Evolutionary conservation across 2,329 filamentous ascomycete species (phyloP).

Genomic region (Achaetomium macrosporum): DNA sequence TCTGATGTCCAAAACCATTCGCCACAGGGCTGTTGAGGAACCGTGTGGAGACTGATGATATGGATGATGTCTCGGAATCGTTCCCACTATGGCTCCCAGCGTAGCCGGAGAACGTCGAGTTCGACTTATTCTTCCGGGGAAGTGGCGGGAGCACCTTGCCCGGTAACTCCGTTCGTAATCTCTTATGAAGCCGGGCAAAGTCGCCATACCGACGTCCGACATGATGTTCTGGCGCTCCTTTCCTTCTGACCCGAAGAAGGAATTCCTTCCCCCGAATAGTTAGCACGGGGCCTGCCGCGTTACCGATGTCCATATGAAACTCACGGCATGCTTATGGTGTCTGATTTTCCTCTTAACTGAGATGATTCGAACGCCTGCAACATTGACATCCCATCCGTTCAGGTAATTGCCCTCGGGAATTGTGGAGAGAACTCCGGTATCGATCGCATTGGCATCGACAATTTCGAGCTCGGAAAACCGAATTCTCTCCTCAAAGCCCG

Average conservation of each 20-base stretch:
- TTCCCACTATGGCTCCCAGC: constrained; percentile 49
- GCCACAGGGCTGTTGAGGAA: constrained; percentile 36
- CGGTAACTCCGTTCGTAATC: constrained; percentile 75
- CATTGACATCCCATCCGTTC: constrained; percentile 96
- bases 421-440: constrained; percentile 80
- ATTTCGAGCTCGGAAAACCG: constrained; percentile 96
- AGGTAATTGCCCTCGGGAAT: constrained; percentile 86
- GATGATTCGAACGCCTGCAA: constrained; percentile 78
- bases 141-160: constrained; percentile 83
- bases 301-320: constrained; percentile 28
- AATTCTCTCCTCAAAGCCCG: constrained; percentile 95
- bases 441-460: constrained; percentile 86
- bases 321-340: constrained; percentile 83
- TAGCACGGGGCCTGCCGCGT: not conserved
- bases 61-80: constrained; percentile 71
- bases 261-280: constrained; percentile 60
- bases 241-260: constrained; percentile 75
- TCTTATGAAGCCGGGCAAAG: constrained; percentile 74
- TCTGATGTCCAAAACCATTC: constrained; percentile 20
- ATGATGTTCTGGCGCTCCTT: constrained; percentile 68
- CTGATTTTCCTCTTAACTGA: constrained; percentile 80
- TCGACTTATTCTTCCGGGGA: constrained; percentile 86
- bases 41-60: constrained; percentile 74
- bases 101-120: constrained; percentile 57
- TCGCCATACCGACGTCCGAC: constrained; percentile 84